Conservation (phyloP, 192 early-diverging fungal genomes). For the Lobosporangium transversale region DNA sequence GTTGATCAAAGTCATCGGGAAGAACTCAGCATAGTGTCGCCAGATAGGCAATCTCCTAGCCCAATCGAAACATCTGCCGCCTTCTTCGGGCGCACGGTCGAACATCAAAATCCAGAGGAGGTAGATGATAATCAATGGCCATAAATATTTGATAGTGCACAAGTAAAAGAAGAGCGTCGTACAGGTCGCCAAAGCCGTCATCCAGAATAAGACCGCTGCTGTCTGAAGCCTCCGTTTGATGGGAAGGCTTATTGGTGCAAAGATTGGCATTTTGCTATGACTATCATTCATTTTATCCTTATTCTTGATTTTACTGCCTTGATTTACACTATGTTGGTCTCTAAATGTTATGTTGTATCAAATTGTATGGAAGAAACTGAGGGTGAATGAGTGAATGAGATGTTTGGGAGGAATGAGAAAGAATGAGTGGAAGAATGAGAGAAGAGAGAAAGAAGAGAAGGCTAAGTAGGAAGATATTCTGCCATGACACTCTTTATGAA, state of each 20-base stretch:
- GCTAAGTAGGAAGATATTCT: too few relatives aligned
- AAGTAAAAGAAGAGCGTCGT: conserved; percentile 71
- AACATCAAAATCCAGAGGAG: conserved; percentile 74
- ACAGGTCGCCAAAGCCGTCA: conserved; percentile 62
- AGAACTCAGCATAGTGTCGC: conserved; percentile 83
- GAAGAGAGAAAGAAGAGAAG: too few relatives aligned
- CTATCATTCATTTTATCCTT: too few relatives aligned
- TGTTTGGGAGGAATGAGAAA: too few relatives aligned
- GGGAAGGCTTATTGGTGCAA: conserved; percentile 75
- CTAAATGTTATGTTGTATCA: too few relatives aligned
- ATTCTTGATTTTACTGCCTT: too few relatives aligned
- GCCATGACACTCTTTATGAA: too few relatives aligned
- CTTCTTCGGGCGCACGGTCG: conserved; percentile 82
- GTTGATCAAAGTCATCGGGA: conserved; percentile 81
- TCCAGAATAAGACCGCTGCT: conserved; percentile 69
- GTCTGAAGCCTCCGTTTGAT: conserved; percentile 76
- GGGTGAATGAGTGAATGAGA: too few relatives aligned
- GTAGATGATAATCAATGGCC: conserved; percentile 77
- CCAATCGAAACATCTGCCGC: conserved; percentile 70
- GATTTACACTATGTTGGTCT: too few relatives aligned
- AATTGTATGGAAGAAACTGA: too few relatives aligned
- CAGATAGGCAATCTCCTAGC: conserved; percentile 69
- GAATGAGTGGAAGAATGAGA: too few relatives aligned
- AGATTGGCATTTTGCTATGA: conserved; percentile 53
- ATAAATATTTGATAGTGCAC: conserved; percentile 61